Base-by-base conservation (phyloP, 441 rosid genomes). In the Erysimum cheiri region DNA sequence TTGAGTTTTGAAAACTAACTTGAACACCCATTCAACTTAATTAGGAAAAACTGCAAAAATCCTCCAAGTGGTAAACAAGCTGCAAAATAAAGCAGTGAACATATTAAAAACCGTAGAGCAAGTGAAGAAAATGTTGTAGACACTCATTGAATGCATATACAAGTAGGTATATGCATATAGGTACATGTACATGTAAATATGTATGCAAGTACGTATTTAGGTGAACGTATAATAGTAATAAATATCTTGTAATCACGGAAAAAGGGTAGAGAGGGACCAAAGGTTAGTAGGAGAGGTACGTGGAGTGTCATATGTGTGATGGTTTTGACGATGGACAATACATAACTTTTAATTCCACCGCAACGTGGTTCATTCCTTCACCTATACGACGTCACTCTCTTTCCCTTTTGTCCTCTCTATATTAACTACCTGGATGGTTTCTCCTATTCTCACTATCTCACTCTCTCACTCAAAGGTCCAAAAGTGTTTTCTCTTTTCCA, bases 321-420 rank as follows among this genome's bases (percentile, higher is more conserved):
- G 31, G 39, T 75, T 63, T 22, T 56, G 70, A 63, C 3, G 74
- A 64, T 39, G 66, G 53, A 55, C 66, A 47, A 47, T 46, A 55
- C 70, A 29, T 37, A 46, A 68, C 70, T 75, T 69, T 63, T 48
- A 69, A 56, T 69, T 33, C 48, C 74, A 56, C 60, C 48, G 74
- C 52, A 55, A 75, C 78, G 78, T 75, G 78, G 78, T 64, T 75
- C 54, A 64, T 69, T 69, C 40, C 35, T 24, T 15, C 33, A 75
- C 78, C 74, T 8, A 63, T 15, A 15, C 78, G 39, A 31, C n/a
- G 43, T n/a, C n/a, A n/a, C n/a, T n/a, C n/a, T n/a, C n/a, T n/a
- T n/a, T n/a, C n/a, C n/a, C n/a, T n/a, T n/a, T n/a, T n/a, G n/a
- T n/a, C n/a, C n/a, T n/a, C n/a, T n/a, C n/a, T n/a, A n/a, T 71